phyloP scores from a whole-genome alignment of 257 asterid species.

The Eucommia ulmoides region DNA sequence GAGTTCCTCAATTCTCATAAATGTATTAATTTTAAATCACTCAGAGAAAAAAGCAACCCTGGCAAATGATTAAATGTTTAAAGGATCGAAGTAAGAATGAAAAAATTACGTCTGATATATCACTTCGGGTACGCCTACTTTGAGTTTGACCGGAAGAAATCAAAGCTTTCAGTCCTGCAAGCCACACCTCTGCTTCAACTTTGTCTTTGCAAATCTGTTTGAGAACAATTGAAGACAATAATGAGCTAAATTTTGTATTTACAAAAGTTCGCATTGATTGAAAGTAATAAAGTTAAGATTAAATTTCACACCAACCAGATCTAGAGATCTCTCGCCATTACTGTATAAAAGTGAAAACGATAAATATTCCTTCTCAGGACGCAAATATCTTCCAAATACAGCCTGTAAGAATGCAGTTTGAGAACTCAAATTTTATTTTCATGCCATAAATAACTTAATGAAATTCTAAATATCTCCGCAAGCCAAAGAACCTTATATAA shows the following conservation, averaged over 20 bases:
- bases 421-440: conserved; percentile 7
- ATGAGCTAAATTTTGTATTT: background rate
- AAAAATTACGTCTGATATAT: conserved; percentile 52
- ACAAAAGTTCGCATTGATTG: background rate
- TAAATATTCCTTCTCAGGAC: conserved; percentile 93
- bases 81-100: conserved; percentile 6
- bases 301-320: conserved; percentile 53
- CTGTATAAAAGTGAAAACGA: conserved; percentile 84
- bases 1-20: no score
- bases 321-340: conserved; percentile 89
- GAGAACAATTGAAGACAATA: no score
- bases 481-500: conserved; percentile 13
- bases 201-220: conserved; percentile 89
- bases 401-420: conserved; percentile 43
- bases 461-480: conserved; percentile 3
- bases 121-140: conserved; percentile 72
- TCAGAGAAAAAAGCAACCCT: no score
- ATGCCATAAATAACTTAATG: no score
- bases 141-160: conserved; percentile 50
- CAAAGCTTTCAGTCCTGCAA: conserved; percentile 68
- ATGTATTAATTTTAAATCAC: no score
- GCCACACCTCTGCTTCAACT: conserved; percentile 84
- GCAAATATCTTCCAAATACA: conserved; percentile 80
- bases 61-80: conserved; percentile 2
- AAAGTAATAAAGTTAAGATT: background rate